phyloP scores from a whole-genome alignment of 805 yeast genomes.

The Starmerella lactis-condensi region DNA sequence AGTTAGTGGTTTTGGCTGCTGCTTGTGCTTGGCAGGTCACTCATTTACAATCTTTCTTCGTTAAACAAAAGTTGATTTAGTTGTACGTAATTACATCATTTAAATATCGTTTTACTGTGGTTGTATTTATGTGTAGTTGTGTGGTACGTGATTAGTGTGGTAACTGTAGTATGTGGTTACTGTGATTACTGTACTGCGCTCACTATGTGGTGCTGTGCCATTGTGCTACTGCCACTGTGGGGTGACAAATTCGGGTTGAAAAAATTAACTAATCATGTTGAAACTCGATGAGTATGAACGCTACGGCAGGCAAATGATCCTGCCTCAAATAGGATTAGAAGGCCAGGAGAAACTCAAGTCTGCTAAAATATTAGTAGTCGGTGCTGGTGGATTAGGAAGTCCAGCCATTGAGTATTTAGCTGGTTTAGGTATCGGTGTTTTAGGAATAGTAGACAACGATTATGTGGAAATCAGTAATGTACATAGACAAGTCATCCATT shows the following conservation, averaged over 20 bases:
- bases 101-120: too few relatives aligned
- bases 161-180: too few relatives aligned
- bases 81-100: background rate
- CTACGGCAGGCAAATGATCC: constrained; percentile 91
- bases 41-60: constrained; percentile 64
- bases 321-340: constrained; percentile 47
- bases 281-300: constrained; percentile 50
- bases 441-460: constrained; percentile 82
- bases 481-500: constrained; percentile 77
- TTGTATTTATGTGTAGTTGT: too few relatives aligned
- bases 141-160: too few relatives aligned
- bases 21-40: constrained; percentile 62
- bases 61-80: constrained; percentile 67
- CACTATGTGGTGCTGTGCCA: too few relatives aligned
- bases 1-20: constrained; percentile 43
- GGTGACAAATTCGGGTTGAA: too few relatives aligned
- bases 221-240: too few relatives aligned
- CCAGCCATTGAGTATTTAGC: constrained; percentile 72
- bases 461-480: constrained; percentile 66
- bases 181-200: too few relatives aligned
- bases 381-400: constrained; percentile 95
- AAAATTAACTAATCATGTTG: too few relatives aligned
- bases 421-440: constrained; percentile 65
- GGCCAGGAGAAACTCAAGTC: constrained; percentile 42
- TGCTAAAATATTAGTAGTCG: constrained; percentile 55